Evolutionary conservation across 306 rosid species (phyloP).

Genomic region (Cucurbita moschata): DNA sequence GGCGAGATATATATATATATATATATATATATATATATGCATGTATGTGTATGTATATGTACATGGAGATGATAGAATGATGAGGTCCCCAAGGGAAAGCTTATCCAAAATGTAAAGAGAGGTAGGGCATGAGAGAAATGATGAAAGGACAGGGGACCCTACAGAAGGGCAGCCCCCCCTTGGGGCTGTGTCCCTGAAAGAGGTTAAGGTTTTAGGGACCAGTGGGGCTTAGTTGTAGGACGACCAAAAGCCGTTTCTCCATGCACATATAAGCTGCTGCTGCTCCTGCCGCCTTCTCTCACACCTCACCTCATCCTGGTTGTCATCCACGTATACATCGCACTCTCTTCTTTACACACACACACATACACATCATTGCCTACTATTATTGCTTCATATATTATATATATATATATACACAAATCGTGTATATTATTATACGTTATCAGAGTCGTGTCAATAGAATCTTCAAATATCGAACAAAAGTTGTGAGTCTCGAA

Average conservation of each 20-base stretch:
- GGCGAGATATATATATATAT: neutral
- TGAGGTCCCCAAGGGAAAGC: neutral
- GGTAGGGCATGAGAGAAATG: neutral
- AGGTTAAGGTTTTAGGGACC: neutral
- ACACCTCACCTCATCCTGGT: slow-evolving; percentile 1
- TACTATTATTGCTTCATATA: neutral
- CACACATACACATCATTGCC: neutral
- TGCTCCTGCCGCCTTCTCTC: neutral
- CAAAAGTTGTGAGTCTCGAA: no score
- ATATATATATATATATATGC: neutral
- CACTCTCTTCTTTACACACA: neutral
- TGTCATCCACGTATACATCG: slow-evolving; percentile 7
- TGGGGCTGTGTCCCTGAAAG: neutral
- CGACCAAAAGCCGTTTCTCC: neutral
- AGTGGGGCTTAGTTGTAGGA: neutral
- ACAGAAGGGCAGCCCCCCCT: neutral
- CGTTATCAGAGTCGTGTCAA: no score
- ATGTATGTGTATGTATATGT: no score
- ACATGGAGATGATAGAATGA: neutral
- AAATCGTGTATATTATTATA: no score
- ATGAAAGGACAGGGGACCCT: neutral
- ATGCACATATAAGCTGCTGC: neutral
- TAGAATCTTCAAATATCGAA: no score
- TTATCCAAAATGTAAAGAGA: neutral
- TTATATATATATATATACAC: neutral